A percentile compares a stretch with the other conserved stretches of the same genome.
Conservation (phyloP, 139 green algal genomes). For the Mesotaenium endlicherianum region DNA sequence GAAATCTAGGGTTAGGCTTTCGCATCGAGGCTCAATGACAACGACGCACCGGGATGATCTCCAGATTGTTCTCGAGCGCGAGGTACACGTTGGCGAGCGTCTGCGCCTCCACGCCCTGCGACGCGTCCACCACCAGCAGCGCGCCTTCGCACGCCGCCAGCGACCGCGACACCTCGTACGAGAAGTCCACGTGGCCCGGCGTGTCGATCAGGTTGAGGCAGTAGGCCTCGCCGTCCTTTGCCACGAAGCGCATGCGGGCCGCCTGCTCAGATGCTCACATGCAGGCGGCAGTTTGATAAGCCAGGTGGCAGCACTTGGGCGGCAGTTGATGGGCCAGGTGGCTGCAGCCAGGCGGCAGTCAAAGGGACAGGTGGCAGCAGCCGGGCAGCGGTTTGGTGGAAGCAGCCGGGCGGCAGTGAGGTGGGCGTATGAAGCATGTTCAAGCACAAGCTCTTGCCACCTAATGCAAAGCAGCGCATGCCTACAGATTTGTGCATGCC, state of each 20-base stretch:
- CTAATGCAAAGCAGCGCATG: too few species aligned
- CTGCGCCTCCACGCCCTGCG: constrained; percentile 96
- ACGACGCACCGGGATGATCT: constrained; percentile 66
- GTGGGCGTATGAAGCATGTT: too few species aligned
- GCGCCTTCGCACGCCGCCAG: constrained; percentile 94
- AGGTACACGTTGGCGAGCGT: constrained; percentile 98
- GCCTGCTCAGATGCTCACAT: constrained; percentile 52
- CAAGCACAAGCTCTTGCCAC: too few species aligned
- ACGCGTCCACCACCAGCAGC: constrained; percentile 94
- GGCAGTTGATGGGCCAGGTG: neutral
- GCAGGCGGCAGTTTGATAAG: neutral
- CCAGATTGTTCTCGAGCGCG: constrained; percentile 93
- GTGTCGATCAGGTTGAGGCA: constrained; percentile 90
- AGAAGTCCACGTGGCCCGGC: constrained; percentile 88
- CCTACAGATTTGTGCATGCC: too few species aligned
- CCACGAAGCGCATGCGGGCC: constrained; percentile 51
- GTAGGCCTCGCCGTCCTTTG: constrained; percentile 64
- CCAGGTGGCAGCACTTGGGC: neutral
- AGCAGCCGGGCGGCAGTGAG: too few species aligned
- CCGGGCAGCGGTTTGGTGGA: neutral
- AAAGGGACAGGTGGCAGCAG: neutral
- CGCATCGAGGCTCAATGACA: too few species aligned
- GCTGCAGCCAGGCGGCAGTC: constrained; percentile 55
- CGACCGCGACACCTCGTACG: constrained; percentile 80
- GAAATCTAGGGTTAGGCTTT: too few species aligned